A percentile compares a stretch with the other conserved stretches of the same genome.
phyloP scores from a whole-genome alignment of 495 filamentous ascomycete genomes.

The Lasiosphaeris hirsuta region DNA sequence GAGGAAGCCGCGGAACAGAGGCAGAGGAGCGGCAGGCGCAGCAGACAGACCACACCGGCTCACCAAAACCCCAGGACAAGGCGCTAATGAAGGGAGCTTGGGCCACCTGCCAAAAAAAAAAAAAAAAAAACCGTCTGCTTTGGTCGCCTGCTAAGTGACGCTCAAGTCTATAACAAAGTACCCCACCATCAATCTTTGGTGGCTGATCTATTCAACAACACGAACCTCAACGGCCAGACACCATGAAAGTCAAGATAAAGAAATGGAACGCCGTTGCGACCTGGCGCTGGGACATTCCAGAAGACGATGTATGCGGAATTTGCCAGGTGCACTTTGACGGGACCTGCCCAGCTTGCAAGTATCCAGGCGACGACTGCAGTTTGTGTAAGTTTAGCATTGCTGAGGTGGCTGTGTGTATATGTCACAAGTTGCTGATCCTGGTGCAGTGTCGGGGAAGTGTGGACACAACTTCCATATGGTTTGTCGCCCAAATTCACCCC shows the following conservation, averaged over 20 bases:
- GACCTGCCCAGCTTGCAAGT: slow-evolving; percentile 97
- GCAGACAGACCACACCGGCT: not conserved
- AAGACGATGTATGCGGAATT: slow-evolving; percentile 98
- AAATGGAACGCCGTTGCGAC: slow-evolving; percentile 91
- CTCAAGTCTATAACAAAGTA: not conserved
- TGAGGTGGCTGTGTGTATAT: not conserved
- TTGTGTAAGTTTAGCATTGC: slow-evolving; percentile 59
- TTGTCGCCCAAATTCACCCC: slow-evolving; percentile 10
- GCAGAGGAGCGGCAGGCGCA: no score
- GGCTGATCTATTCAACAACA: not conserved
- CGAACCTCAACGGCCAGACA: not conserved
- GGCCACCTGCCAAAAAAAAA: not conserved
- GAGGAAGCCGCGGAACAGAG: slow-evolving; percentile 1
- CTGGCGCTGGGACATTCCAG: slow-evolving; percentile 97
- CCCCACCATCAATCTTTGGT: not conserved
- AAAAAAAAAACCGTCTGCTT: not conserved
- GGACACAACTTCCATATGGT: slow-evolving; percentile 98
- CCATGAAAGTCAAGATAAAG: slow-evolving; percentile 94
- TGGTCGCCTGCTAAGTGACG: not conserved
- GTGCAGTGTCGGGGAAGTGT: slow-evolving; percentile 85
- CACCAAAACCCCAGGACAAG: not conserved
- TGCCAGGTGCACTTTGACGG: slow-evolving; percentile 97
- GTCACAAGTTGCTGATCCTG: not conserved
- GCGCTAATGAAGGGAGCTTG: not conserved
- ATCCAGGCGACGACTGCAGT: slow-evolving; percentile 91